phyloP scores from a whole-genome alignment of 768 basidiomycete species.

The Hortiboletus campestris region DNA sequence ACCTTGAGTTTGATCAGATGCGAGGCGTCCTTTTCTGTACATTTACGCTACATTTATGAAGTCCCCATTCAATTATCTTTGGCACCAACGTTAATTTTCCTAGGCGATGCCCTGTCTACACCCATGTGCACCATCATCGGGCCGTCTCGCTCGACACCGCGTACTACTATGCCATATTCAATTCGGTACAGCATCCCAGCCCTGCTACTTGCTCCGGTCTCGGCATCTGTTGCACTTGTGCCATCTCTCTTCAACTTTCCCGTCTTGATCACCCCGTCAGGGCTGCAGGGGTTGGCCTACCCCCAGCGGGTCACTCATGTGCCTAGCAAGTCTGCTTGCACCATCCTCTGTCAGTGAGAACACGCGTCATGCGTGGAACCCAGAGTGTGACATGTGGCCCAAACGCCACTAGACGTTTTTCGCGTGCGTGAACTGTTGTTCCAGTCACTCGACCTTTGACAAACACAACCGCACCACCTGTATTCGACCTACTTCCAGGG shows the following conservation, averaged over 20 bases:
- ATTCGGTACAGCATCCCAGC: not conserved
- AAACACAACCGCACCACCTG: conserved; percentile 2
- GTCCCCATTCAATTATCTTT: conserved; percentile 2
- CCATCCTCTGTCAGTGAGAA: not conserved
- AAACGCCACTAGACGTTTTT: conserved; percentile 31
- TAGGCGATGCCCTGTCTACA: conserved; percentile 5
- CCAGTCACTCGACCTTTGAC: conserved; percentile 10
- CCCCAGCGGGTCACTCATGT: not conserved
- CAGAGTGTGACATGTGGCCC: conserved; percentile 13
- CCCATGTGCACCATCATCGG: conserved; percentile 1
- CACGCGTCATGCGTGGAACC: conserved; percentile 9
- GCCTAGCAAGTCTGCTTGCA: not conserved
- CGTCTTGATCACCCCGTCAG: not conserved
- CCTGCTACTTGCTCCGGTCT: conserved; percentile 6
- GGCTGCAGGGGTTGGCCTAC: not conserved
- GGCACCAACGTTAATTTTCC: conserved; percentile 20
- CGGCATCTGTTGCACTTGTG: not conserved
- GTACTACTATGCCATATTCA: not conserved
- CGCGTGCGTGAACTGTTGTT: conserved; percentile 25
- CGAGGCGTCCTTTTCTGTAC: conserved; percentile 5
- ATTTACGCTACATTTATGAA: conserved; percentile 7
- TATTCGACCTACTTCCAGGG: not conserved
- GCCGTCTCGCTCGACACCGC: not conserved
- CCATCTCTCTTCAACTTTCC: not conserved
- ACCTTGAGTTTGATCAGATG: conserved; percentile 21